These are phyloP conservation scores for Halteria grandinella DNA, from an alignment of 73 alveolate genomes.

Conservation along the genomic window DNA sequence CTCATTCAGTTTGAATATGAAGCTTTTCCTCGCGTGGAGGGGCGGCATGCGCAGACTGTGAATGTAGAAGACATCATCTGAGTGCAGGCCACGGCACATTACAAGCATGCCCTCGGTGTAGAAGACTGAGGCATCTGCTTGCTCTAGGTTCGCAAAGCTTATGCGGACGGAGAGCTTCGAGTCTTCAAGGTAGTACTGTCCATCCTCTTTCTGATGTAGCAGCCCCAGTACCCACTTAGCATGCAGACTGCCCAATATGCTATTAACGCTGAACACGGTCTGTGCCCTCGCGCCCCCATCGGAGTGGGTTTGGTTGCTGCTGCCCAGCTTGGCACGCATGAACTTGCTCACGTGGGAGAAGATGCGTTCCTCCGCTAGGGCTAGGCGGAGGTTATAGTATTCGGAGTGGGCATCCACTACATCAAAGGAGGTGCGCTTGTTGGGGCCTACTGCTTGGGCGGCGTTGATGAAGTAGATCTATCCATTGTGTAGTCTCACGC, in stretches of 20 bases:
- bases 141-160: conserved; percentile 28
- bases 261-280: conserved; percentile 37
- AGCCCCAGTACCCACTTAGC: conserved; percentile 46
- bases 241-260: conserved; percentile 39
- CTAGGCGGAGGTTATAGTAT: conserved; percentile 12
- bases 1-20: conserved; percentile 15
- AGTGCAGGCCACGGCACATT: conserved; percentile 46
- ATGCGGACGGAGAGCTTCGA: conserved; percentile 17
- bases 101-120: conserved; percentile 56
- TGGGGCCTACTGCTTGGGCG: no score
- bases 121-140: conserved; percentile 39
- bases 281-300: not conserved
- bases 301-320: not conserved
- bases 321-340: conserved; percentile 39
- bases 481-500: not conserved
- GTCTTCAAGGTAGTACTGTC: conserved; percentile 59
- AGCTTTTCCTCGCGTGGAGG: conserved; percentile 20
- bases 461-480: not conserved
- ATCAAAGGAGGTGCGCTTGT: conserved; percentile 1
- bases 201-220: conserved; percentile 47
- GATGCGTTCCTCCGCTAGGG: conserved; percentile 36
- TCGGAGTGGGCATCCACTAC: not conserved
- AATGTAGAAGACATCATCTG: conserved; percentile 17
- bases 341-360: conserved; percentile 41
- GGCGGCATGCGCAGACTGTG: conserved; percentile 51